Base-by-base conservation (phyloP, 2,329 filamentous ascomycete genomes). In the Mycosphaerelloides madeirae region DNA sequence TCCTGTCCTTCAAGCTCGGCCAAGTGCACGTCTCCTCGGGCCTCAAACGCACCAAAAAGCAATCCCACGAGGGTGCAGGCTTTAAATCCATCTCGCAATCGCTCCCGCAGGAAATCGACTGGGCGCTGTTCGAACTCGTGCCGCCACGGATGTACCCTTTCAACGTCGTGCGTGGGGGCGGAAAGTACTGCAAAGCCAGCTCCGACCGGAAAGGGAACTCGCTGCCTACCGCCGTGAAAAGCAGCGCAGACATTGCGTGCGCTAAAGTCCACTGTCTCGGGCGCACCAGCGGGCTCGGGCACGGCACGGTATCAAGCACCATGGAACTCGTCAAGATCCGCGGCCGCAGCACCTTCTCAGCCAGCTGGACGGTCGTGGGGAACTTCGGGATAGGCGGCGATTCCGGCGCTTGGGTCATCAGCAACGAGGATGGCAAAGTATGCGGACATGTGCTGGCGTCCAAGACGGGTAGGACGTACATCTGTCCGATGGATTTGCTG, bases 401-500 rank as follows among this genome's bases (percentile, higher is more conserved):
- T 64, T 91, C 85, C 6, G 91, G 91, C 3, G 91, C 91, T 0
- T 97, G 91, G 91, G 80, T 97, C 3, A 81, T 96, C 13, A 86
- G 91, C 56, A 84, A 86, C 45, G 76, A 77, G 5, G 75, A 82
- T n/a, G 88, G 88, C 1, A 79, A 82, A 29, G 80, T 96, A 3
- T 93, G 87, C 56, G 91, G 91, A 0, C 91, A 96, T 58, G 87
- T 97, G 0, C 75, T 97, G 11, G 91, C 91, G 0, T 80, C 83
- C 49, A 91, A 86, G 60, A 46, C 48, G 11, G 80, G 80, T 32
- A 83, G 88, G 4, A 89, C 89, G 0, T 97, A 95, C 64, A 93
- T 97, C 49, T 93, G 88, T 49, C 91, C 91, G 0, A 97, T 97
- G 91, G 87, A 96, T 45, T 77, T 96, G 2, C 70, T 95, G 11